phyloP scores from a whole-genome alignment of 75 land plant species.

The Adiantum capillusveneris region DNA sequence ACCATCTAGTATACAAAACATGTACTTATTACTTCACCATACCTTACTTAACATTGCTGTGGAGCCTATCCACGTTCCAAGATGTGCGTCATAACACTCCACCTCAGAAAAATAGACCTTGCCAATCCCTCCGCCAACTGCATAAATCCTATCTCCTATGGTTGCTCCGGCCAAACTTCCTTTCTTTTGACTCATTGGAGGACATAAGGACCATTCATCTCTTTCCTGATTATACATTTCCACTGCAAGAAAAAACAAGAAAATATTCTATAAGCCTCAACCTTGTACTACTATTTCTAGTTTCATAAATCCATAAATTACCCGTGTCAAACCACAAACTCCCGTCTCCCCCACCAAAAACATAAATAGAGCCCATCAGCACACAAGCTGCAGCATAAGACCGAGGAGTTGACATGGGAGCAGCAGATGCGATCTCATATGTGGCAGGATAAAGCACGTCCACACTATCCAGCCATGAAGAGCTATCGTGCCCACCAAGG shows the following conservation, averaged over 20 bases:
- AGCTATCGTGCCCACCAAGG: slow-evolving; percentile 65
- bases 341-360: slow-evolving; percentile 80
- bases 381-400: slow-evolving; percentile 53
- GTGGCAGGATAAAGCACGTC: slow-evolving; percentile 45
- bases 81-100: slow-evolving; percentile 64
- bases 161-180: slow-evolving; percentile 69
- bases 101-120: slow-evolving; percentile 50
- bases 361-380: slow-evolving; percentile 44
- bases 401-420: slow-evolving; percentile 45
- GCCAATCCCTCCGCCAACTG: slow-evolving; percentile 85
- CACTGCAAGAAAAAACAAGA: slow-evolving; percentile 31
- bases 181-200: slow-evolving; percentile 41
- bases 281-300: not conserved
- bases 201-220: slow-evolving; percentile 44
- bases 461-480: slow-evolving; percentile 40
- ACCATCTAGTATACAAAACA: no score
- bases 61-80: slow-evolving; percentile 58
- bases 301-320: slow-evolving; percentile 6
- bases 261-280: not conserved
- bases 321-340: slow-evolving; percentile 66
- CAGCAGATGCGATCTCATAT: slow-evolving; percentile 29
- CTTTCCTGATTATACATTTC: slow-evolving; percentile 45
- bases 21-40: no score
- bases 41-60: slow-evolving; percentile 69
- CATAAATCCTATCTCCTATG: slow-evolving; percentile 48